These are phyloP conservation scores for Oryza australiensis DNA, from an alignment of 176 grass and related monocot species.

Conservation along the genomic window DNA sequence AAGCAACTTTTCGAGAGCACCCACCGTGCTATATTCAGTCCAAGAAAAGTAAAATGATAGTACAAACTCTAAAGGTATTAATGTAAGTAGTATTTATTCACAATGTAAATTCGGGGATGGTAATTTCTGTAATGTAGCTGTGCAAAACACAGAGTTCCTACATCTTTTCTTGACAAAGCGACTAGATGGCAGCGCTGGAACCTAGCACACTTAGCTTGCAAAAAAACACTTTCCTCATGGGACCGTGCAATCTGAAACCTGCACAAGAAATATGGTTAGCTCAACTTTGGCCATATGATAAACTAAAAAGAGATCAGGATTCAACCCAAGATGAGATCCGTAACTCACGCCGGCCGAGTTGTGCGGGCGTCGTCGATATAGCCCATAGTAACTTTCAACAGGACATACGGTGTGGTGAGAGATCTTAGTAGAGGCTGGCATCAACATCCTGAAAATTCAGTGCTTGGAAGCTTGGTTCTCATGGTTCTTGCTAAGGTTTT, in stretches of 20 bases:
- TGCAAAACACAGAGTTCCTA: too few species aligned
- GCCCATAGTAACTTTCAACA: conserved; percentile 3
- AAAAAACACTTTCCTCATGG: conserved; percentile 31
- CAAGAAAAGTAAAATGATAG: too few species aligned
- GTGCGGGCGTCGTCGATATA: background rate
- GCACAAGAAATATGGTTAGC: background rate
- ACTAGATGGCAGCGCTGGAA: conserved; percentile 45
- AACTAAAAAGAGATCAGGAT: background rate
- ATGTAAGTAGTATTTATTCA: too few species aligned
- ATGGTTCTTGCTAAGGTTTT: conserved; percentile 3
- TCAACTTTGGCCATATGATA: background rate
- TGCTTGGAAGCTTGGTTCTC: conserved; percentile 32
- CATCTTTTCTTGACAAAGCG: conserved; percentile 67
- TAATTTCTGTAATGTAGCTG: too few species aligned
- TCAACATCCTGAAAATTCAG: conserved; percentile 43
- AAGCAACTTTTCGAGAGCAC: too few species aligned
- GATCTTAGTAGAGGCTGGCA: conserved; percentile 29
- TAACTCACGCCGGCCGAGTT: conserved; percentile 31
- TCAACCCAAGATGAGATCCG: background rate
- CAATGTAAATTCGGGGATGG: too few species aligned
- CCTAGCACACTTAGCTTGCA: conserved; percentile 27
- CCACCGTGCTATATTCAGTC: too few species aligned
- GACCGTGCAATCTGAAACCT: conserved; percentile 27
- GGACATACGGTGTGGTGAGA: conserved; percentile 19
- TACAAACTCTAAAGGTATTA: too few species aligned